Conservation (phyloP, 768 basidiomycete genomes). For the Lyophyllum decastes region DNA sequence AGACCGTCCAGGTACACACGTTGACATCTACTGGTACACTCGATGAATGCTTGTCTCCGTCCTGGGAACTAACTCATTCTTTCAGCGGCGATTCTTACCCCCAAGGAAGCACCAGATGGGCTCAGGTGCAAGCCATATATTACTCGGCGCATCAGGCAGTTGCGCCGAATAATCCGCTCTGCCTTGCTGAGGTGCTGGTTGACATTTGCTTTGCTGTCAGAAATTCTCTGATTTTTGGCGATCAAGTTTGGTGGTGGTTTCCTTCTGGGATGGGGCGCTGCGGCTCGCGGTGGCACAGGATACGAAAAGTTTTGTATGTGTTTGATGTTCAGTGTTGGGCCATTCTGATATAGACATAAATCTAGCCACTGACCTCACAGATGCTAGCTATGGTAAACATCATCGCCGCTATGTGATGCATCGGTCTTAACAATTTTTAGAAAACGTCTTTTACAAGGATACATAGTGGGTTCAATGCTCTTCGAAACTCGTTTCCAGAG, state of each 20-base stretch:
- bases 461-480: conserved; percentile 37
- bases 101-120: conserved; percentile 47
- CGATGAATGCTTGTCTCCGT: not conserved
- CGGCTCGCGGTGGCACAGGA: conserved; percentile 45
- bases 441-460: conserved; percentile 55
- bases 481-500: not conserved
- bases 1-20: conserved; percentile 42
- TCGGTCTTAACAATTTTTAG: conserved; percentile 24
- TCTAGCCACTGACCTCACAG: conserved; percentile 39
- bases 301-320: conserved; percentile 50
- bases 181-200: conserved; percentile 44
- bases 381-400: conserved; percentile 41
- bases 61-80: not conserved
- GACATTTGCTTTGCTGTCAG: not conserved
- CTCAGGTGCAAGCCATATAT: conserved; percentile 51
- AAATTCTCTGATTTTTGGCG: not conserved
- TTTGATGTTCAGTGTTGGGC: not conserved
- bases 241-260: conserved; percentile 51
- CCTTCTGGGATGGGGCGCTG: conserved; percentile 44
- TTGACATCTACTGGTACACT: conserved; percentile 51
- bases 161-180: conserved; percentile 49
- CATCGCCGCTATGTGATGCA: not conserved
- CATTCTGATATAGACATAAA: not conserved
- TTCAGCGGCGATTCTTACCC: conserved; percentile 53
- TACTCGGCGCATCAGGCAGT: conserved; percentile 43